Evolutionary conservation across 2,329 filamentous ascomycete genomes (phyloP), one percentile per base, ranked within the genome.

Genomic region (Trichoderma harzianum): DNA sequence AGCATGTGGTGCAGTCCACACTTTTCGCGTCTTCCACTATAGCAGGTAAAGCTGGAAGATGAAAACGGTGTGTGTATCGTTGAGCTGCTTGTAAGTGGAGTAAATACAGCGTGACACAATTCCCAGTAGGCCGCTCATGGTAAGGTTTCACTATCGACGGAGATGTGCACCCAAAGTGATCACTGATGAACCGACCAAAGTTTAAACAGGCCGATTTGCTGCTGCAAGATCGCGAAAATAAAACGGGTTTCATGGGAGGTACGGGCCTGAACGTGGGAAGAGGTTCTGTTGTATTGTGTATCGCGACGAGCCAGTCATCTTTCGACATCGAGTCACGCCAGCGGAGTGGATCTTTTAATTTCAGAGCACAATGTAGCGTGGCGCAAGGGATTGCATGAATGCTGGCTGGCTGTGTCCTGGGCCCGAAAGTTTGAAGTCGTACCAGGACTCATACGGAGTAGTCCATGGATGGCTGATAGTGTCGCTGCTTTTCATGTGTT

Each of bases 201-300:
- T 60, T n/a, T 14, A 61, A 69, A 14, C 26, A 7, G 28, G n/a
- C 21, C 66, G 57, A 69, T 69, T 61, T 30, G 26, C 18, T 32
- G 39, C 66, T 69, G 66, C 57, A 69, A 60, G 66, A 69, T 69
- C 66, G 66, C 66, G 66, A 69, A 28, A 26, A 62, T 18, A 69
- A 51, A 61, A 24, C 34, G 60, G 57, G 66, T 69, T 62, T 34
- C 34, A 61, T 57, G 39, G 57, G 57, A 26, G 55, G 55, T 21
- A 60, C 66, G 26, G 66, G 36, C 39, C 39, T 36, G n/a, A 69
- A 69, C 57, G 36, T 62, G 66, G 55, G n/a, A 32, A 32, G 21
- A 34, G 32, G 39, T 30, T 57, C n/a, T n/a, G 21, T 21, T 69
- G 65, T 18, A 55, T 47, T 47, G 64, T 66, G 30, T 2, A 24